A percentile compares a stretch with the other conserved stretches of the same genome.
phyloP scores from a whole-genome alignment of 495 filamentous ascomycete genomes.

The Penicillium daleae region DNA sequence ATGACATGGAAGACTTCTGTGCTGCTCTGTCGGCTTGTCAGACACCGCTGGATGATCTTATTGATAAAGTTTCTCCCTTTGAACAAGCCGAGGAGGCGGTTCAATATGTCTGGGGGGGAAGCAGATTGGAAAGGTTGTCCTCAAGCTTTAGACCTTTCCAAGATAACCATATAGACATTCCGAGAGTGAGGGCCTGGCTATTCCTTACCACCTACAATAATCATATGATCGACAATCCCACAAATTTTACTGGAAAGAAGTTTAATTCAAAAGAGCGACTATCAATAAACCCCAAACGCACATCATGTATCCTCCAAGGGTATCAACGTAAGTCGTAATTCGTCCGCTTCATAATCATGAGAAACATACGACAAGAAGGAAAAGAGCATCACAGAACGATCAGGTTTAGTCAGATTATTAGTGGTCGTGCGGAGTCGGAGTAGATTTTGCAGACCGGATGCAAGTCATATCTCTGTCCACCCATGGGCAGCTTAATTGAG shows the following conservation, averaged over 20 bases:
- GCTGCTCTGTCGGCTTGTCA: neutral
- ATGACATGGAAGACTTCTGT: neutral
- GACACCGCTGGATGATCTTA: neutral
- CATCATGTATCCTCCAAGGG: constrained; percentile 28
- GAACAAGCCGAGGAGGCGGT: neutral
- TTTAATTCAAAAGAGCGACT: constrained; percentile 16
- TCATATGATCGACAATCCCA: too few species aligned
- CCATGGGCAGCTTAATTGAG: neutral
- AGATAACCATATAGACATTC: neutral
- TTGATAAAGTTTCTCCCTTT: neutral
- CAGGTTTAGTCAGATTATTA: neutral
- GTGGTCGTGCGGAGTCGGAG: too few species aligned
- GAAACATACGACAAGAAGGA: constrained; percentile 24
- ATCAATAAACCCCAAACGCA: constrained; percentile 19
- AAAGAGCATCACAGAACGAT: constrained; percentile 15
- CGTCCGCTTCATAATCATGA: constrained; percentile 24
- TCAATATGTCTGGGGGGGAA: neutral
- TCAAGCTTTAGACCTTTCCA: neutral
- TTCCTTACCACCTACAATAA: too few species aligned
- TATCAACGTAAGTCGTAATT: constrained; percentile 39
- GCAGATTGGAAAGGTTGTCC: neutral
- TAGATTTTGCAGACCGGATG: neutral
- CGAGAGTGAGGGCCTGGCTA: too few species aligned
- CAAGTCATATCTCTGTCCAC: neutral
- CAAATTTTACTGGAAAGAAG: too few species aligned